Base-by-base conservation (phyloP, 1,284 basidiomycete species). In the Ustilago xerochloae region DNA sequence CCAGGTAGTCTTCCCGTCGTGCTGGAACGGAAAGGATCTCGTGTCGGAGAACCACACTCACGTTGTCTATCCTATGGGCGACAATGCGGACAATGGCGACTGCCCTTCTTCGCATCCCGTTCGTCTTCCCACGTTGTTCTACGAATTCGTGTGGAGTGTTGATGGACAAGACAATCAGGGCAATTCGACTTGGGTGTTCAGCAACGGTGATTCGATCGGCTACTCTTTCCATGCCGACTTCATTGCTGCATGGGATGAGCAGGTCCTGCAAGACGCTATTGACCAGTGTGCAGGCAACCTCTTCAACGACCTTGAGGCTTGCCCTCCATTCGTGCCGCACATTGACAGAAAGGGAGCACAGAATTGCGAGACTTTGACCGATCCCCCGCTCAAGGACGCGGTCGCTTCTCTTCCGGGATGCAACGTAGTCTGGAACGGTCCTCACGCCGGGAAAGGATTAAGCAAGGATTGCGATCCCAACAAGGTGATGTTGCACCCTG, bases 151-250 rank as follows among this genome's bases (percentile, higher is more conserved):
- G 5, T 68, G 55, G 57, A 51, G 39, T 18, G 63, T 67, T 0
- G 48, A 33, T 5, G 28, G n/a, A 2, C 32, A 47, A 18, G 45
- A 55, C 46, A 67, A 66, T 38, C 18, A 26, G 16, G 54, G 46
- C 62, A 53, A 67, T 26, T 63, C 64, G 18, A 45, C 41, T 6
- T 64, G 56, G 57, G 72, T 79, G 4, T 38, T 79, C 6, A 18
- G 63, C n/a, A 77, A 79, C 41, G 75, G 77, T 9, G 75, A 79
- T 49, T 35, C 67, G 12, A 48, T 68, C 18, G 75, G 67, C 2
- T 87, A 85, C 74, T 86, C 86, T 0, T 87, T 86, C 84, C 87
- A 88, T 70, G 88, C 85, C 3, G 88, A 88, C 79, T 88, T 88
- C 78, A 84, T 87, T 77, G 87, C 86, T 22, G 83, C 78, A 10